Percentiles rank a stretch among this genome's conserved stretches.
These are phyloP conservation scores for Beauveria brongniartii DNA, from an alignment of 2,329 filamentous ascomycete species.

Conservation along the genomic window DNA sequence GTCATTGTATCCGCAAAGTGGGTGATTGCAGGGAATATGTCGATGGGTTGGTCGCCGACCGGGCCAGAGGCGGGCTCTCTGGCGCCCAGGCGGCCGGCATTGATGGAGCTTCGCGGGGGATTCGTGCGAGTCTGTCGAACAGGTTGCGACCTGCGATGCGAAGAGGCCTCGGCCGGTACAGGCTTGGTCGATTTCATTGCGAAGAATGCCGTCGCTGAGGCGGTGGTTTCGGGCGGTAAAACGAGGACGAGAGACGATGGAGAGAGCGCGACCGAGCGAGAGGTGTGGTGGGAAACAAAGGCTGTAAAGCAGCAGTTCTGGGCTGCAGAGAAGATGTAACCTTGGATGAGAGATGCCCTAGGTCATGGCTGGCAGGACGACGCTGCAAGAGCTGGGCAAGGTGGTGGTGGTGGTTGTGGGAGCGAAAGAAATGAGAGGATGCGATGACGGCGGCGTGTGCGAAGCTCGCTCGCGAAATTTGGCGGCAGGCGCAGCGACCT, in stretches of 20 bases:
- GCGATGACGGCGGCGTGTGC: slow-evolving; percentile 9
- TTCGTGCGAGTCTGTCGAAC: slow-evolving; percentile 59
- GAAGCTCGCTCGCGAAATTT: slow-evolving; percentile 11
- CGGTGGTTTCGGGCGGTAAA: slow-evolving; percentile 10
- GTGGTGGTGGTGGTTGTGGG: neutral
- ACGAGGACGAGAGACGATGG: neutral
- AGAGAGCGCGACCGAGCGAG: slow-evolving; percentile 12
- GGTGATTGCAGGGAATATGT: slow-evolving; percentile 58
- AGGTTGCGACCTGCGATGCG: slow-evolving; percentile 54
- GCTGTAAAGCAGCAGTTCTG: neutral
- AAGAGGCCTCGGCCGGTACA: slow-evolving; percentile 32
- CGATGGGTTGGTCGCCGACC: slow-evolving; percentile 50
- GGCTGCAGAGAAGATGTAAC: slow-evolving; percentile 10
- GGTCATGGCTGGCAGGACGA: slow-evolving; percentile 14
- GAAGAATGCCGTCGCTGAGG: slow-evolving; percentile 9
- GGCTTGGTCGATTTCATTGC: slow-evolving; percentile 51
- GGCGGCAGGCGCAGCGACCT: slow-evolving; percentile 4
- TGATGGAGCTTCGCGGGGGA: slow-evolving; percentile 47
- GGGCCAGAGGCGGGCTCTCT: slow-evolving; percentile 38
- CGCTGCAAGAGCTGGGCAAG: neutral
- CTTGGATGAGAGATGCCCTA: slow-evolving; percentile 13
- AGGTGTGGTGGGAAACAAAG: slow-evolving; percentile 2
- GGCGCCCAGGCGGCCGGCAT: slow-evolving; percentile 33
- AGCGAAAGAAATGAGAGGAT: slow-evolving; percentile 6
- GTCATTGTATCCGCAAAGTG: slow-evolving; percentile 88